phyloP scores from a whole-genome alignment of 495 filamentous ascomycete species.

The Platismatia glauca region DNA sequence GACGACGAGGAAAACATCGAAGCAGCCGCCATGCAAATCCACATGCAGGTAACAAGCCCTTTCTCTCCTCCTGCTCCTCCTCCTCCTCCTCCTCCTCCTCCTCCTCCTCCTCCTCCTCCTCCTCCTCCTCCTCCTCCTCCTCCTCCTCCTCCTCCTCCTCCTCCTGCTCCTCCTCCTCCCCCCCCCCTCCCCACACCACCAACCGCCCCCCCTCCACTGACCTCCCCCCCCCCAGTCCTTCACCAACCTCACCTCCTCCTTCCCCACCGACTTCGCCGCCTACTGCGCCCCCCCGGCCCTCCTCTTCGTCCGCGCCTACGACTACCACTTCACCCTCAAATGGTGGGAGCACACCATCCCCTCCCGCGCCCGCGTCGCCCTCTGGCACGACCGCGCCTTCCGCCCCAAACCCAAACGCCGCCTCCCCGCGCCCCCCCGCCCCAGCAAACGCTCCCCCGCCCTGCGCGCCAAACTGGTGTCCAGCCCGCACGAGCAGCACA shows the following conservation, averaged over 20 bases:
- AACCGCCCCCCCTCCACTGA: background rate
- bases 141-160: no score
- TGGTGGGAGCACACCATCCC: background rate
- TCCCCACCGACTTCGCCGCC: background rate
- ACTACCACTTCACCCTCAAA: background rate
- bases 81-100: no score
- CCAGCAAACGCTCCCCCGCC: background rate
- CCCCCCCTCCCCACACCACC: background rate
- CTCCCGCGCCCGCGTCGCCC: background rate
- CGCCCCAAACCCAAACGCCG: background rate
- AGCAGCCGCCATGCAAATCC: background rate
- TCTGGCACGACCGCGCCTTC: background rate
- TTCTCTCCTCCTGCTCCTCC: background rate
- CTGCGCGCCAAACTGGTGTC: background rate
- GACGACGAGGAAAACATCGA: background rate
- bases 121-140: no score
- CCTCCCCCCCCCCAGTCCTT: background rate
- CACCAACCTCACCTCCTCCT: background rate
- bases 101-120: no score
- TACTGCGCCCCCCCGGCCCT: background rate
- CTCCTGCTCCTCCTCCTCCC: no score
- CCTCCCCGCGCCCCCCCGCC: background rate
- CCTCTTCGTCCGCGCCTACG: background rate
- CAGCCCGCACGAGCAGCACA: background rate
- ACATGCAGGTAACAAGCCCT: background rate